Evolutionary conservation across 306 rosid genomes (phyloP).

Genomic region (Heteromeles arbutifolia): DNA sequence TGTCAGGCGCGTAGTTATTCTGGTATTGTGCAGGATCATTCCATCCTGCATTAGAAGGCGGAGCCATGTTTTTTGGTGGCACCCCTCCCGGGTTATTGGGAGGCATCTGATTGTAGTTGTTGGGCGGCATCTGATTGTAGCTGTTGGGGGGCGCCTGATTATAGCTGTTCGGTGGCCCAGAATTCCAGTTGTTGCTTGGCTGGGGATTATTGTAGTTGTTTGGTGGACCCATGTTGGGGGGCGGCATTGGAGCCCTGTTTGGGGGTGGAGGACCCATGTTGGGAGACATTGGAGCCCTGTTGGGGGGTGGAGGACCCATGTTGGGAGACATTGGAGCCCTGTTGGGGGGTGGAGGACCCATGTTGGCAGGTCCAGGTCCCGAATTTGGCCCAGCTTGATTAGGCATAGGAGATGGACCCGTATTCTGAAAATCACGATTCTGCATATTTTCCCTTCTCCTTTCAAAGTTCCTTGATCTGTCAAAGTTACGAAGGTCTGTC

Average conservation of each 20-base stretch:
- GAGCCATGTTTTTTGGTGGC: conserved; percentile 21
- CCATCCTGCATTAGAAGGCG: conserved; percentile 45
- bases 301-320: not conserved
- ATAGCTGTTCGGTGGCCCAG: conserved; percentile 14
- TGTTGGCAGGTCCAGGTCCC: conserved; percentile 10
- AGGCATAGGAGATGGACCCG: conserved; percentile 37
- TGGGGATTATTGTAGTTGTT: conserved; percentile 12
- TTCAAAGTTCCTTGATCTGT: conserved; percentile 81
- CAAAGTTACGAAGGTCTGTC: conserved; percentile 78
- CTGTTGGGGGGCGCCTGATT: conserved; percentile 8
- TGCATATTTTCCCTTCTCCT: conserved; percentile 38
- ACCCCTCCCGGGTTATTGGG: not conserved
- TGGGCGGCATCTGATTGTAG: not conserved
- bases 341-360: not conserved
- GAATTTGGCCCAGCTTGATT: conserved; percentile 23
- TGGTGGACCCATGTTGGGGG: conserved; percentile 4
- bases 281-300: too few relatives aligned
- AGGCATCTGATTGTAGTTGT: not conserved
- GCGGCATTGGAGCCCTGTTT: not conserved
- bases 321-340: conserved; percentile 1
- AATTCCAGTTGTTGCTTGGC: conserved; percentile 7
- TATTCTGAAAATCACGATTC: conserved; percentile 59
- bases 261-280: too few relatives aligned
- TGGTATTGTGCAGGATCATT: conserved; percentile 20
- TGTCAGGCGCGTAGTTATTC: conserved; percentile 25